Evolutionary conservation across 139 green algal genomes (phyloP).

Genomic region (Chlorella sp.): DNA sequence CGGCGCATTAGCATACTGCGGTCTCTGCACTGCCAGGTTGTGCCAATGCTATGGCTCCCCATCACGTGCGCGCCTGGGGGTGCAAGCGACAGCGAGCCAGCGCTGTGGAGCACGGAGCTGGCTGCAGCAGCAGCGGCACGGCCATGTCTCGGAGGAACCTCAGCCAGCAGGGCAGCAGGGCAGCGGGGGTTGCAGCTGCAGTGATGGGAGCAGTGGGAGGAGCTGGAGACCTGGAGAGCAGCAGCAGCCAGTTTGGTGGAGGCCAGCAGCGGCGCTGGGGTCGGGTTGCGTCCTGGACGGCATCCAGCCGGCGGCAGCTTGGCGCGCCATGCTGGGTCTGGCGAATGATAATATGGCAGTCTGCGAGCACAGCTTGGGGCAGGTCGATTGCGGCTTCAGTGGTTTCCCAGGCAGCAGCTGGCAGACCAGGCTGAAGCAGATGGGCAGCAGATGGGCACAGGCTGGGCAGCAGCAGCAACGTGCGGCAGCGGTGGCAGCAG

Average conservation of each 20-base stretch:
- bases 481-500: neutral
- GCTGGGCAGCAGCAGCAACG: neutral
- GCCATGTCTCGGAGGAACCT: neutral
- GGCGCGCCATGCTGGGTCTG: too few species aligned
- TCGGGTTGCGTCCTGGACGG: too few species aligned
- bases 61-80: neutral
- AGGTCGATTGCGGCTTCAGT: too few species aligned
- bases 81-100: neutral
- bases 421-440: neutral
- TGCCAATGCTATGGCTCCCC: neutral
- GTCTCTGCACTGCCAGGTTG: neutral
- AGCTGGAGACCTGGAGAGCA: too few species aligned
- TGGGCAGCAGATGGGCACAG: neutral
- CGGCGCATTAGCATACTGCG: neutral
- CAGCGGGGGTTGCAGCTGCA: too few species aligned
- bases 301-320: too few species aligned
- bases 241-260: too few species aligned
- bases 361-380: too few species aligned
- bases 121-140: neutral
- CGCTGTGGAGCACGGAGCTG: neutral
- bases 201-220: too few species aligned
- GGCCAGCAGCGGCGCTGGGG: too few species aligned
- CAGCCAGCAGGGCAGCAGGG: neutral
- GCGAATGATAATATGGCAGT: too few species aligned
- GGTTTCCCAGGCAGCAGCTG: too few species aligned